Conservation (phyloP, 306 rosid species). For the Quercus ilex region DNA sequence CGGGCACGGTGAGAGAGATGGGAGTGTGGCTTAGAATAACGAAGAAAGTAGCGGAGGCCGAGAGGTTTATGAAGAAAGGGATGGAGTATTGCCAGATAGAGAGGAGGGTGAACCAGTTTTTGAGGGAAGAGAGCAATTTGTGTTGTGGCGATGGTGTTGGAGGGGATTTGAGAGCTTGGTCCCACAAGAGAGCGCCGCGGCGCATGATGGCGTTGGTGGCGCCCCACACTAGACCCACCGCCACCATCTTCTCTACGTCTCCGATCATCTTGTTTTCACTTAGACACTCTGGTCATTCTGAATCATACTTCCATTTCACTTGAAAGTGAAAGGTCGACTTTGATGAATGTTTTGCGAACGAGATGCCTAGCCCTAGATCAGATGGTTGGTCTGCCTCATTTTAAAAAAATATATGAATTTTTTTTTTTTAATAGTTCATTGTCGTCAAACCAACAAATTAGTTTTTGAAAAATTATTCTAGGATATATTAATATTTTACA, state of each 20-base stretch:
- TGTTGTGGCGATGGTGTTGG: conserved; percentile 26
- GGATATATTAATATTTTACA: no score
- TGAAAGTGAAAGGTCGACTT: no score
- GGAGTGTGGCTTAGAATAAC: conserved; percentile 73
- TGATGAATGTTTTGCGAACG: no score
- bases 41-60: conserved; percentile 92
- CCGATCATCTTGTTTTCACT: conserved; percentile 24
- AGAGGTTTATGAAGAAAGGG: conserved; percentile 70
- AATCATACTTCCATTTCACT: no score
- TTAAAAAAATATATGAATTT: no score
- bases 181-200: conserved; percentile 84
- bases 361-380: no score
- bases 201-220: conserved; percentile 93
- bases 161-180: conserved; percentile 58
- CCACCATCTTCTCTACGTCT: conserved; percentile 77
- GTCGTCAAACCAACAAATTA: rapidly evolving
- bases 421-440: no score
- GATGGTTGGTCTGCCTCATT: no score
- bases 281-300: background rate
- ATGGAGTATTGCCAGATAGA: conserved; percentile 78
- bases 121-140: conserved; percentile 30
- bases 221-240: conserved; percentile 86
- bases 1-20: conserved; percentile 81
- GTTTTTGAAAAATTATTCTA: no score
- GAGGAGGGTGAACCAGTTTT: conserved; percentile 76